Base-by-base conservation (phyloP, 2,329 filamentous ascomycete genomes). In the Chlorencoelia australis region DNA sequence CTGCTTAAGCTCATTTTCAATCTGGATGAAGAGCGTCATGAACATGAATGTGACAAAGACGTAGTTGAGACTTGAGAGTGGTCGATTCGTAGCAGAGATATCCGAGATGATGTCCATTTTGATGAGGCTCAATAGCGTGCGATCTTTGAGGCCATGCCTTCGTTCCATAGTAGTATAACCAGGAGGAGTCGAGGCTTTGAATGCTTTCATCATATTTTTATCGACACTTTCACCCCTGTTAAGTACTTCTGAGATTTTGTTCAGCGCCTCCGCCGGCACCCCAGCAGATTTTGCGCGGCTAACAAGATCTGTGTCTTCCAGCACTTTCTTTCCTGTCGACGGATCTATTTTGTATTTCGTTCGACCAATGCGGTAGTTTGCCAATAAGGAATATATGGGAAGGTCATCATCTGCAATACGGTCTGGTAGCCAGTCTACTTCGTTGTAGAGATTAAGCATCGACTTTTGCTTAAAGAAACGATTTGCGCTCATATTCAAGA, bases 21-120 rank as follows among this genome's bases (percentile, higher is more conserved):
- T 46, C 7, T 32, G 14, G 1, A 10, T 11, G 17, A 59, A 62
- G 0, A 48, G 18, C 3, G 46, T 21, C 29, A 59, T 31, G 8
- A 59, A 46, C 5, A 21, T 14, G 0, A 26, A 26, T 3, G 50
- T 54, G 1, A 56, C 44, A 32, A 38, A 53, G 7, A 59, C 11
- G 27, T 59, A 63, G 42, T 64, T 64, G 4, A 63, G 13, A 14
- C 51, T 50, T 0, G 54, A 59, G 1, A 58, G n/a, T 3, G 57
- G 57, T 1, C 25, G 14, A n/a, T n/a, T n/a, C 3, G 44, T 20
- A 16, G 56, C 52, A 29, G 48, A 51, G 5, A 63, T 39, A 32
- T 61, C 55, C 32, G 30, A 33, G 14, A 37, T 14, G 24, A 63
- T 31, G 36, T 59, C 53, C 15, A 31, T 7, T 33, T 54, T 52